A percentile compares a stretch with the other conserved stretches of the same genome.
Evolutionary conservation across 2,329 filamentous ascomycete species (phyloP).

Genomic region (Venturia asperata): DNA sequence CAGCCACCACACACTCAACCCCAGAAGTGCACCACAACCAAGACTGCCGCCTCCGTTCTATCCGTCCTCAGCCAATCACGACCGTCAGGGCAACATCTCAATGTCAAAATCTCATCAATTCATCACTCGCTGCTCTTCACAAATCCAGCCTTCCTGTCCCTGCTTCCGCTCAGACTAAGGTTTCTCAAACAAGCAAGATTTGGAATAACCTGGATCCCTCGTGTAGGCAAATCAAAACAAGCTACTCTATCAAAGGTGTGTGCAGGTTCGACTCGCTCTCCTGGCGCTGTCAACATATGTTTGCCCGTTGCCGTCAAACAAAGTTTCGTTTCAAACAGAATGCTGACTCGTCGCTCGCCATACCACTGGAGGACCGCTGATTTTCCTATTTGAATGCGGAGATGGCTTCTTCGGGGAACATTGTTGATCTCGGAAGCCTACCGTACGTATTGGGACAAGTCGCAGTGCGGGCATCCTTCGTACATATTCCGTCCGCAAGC

Average conservation of each 20-base stretch:
- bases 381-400: conserved; percentile 4
- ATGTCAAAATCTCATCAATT: background rate
- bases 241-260: background rate
- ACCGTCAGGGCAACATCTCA: background rate
- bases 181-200: background rate
- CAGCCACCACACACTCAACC: background rate
- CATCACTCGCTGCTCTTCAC: background rate
- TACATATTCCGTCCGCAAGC: conserved; percentile 7
- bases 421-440: background rate
- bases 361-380: background rate
- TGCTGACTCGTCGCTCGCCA: background rate
- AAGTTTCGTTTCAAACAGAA: conserved; percentile 14
- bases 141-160: background rate
- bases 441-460: background rate
- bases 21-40: background rate
- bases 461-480: background rate
- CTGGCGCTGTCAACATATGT: background rate
- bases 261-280: background rate
- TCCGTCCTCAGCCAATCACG: background rate
- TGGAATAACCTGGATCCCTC: background rate
- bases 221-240: background rate
- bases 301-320: background rate
- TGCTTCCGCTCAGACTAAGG: background rate
- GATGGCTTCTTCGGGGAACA: background rate
- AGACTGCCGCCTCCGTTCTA: background rate